Conservation (phyloP, 768 basidiomycete genomes). For the Roridomyces roridus region DNA sequence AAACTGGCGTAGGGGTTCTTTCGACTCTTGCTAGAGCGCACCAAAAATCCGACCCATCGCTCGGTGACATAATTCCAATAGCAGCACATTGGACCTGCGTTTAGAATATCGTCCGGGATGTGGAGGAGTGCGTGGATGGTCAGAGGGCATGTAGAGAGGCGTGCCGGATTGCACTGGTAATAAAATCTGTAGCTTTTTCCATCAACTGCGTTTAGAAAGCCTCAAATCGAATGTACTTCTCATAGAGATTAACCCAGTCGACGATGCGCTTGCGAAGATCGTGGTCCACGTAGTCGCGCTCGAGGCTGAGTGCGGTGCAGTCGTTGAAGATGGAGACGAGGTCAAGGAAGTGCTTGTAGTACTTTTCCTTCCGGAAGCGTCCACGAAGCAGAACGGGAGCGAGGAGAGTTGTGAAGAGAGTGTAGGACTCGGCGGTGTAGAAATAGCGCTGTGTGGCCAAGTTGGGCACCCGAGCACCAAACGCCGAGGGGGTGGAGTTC, state of each 20-base stretch:
- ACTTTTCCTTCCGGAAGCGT: neutral
- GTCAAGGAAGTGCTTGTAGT: neutral
- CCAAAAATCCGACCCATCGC: neutral
- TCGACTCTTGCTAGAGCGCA: conserved; percentile 1
- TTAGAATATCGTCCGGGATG: neutral
- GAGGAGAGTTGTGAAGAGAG: neutral
- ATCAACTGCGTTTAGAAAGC: neutral
- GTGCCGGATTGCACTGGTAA: neutral
- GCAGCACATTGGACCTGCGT: neutral
- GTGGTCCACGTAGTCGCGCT: neutral
- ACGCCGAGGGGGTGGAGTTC: neutral
- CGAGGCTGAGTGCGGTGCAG: neutral
- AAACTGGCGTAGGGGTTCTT: conserved; percentile 5
- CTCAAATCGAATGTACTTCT: neutral
- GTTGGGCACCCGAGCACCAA: neutral
- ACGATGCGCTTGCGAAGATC: neutral
- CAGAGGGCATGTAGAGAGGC: neutral
- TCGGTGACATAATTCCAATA: neutral
- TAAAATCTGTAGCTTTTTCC: neutral
- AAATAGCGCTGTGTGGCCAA: neutral
- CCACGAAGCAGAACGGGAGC: neutral
- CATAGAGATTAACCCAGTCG: neutral
- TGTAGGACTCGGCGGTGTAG: too few relatives aligned
- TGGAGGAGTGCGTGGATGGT: neutral
- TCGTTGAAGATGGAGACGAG: neutral